These are phyloP conservation scores for Komagataella mondaviorum DNA, from an alignment of 805 yeast species.

Conservation along the genomic window DNA sequence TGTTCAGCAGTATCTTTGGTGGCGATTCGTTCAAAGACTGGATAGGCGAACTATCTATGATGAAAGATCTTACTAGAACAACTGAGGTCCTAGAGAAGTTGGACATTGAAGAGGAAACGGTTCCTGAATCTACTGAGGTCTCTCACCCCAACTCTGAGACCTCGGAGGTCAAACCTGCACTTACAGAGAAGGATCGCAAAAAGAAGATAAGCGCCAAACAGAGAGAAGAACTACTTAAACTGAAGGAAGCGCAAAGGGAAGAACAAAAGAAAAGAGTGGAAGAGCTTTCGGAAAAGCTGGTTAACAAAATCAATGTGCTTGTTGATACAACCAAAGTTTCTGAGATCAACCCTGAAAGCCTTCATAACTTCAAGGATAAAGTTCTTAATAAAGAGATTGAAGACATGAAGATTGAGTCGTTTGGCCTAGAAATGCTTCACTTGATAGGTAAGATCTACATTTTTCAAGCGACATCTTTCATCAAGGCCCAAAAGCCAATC, in stretches of 20 bases:
- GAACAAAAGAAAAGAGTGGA: slow-evolving; percentile 34
- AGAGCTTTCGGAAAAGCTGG: slow-evolving; percentile 44
- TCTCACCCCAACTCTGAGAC: neutral
- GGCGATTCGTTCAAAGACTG: slow-evolving; percentile 69
- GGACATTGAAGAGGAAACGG: slow-evolving; percentile 7
- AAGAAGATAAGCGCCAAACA: slow-evolving; percentile 14
- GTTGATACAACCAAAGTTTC: slow-evolving; percentile 23
- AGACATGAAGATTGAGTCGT: slow-evolving; percentile 65
- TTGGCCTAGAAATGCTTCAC: slow-evolving; percentile 73
- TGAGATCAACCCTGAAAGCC: slow-evolving; percentile 29
- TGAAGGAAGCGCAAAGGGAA: slow-evolving; percentile 15
- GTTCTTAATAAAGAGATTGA: slow-evolving; percentile 77
- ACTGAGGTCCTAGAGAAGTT: slow-evolving; percentile 33
- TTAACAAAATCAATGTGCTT: slow-evolving; percentile 21
- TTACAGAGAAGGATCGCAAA: neutral
- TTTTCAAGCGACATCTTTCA: slow-evolving; percentile 48
- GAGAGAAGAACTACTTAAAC: slow-evolving; percentile 9
- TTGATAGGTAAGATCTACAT: slow-evolving; percentile 59
- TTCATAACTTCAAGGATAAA: slow-evolving; percentile 31
- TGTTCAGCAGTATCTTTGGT: slow-evolving; percentile 74
- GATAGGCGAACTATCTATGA: slow-evolving; percentile 65
- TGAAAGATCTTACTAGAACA: slow-evolving; percentile 46
- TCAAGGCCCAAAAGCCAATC: slow-evolving; percentile 56
- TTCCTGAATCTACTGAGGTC: neutral
- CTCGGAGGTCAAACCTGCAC: neutral